Percentiles rank a stretch among this genome's conserved stretches.
Conservation (phyloP, 106 monocot genomes). For the Triglochin maritima region DNA sequence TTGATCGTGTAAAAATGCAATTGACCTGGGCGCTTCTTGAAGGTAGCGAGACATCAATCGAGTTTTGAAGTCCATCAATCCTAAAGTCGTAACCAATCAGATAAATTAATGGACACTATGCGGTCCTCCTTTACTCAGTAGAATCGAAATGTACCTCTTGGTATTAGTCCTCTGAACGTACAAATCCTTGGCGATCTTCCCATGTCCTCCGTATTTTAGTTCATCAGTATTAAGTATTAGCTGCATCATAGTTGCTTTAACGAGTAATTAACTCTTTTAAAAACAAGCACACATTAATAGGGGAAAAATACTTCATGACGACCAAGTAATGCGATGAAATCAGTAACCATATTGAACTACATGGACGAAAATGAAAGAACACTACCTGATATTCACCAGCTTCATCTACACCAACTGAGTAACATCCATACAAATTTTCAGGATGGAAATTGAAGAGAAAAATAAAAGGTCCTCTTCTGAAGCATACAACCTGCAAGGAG, state of each 20-base stretch:
- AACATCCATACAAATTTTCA: slow-evolving; percentile 32
- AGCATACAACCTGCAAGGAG: slow-evolving; percentile 62
- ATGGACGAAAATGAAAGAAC: background rate
- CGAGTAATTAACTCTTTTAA: background rate
- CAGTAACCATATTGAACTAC: background rate
- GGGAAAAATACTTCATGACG: background rate
- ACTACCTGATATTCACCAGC: slow-evolving; percentile 88
- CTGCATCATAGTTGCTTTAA: slow-evolving; percentile 14
- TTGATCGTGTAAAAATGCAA: background rate
- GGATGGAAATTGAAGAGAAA: slow-evolving; percentile 91
- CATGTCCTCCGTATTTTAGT: slow-evolving; percentile 53
- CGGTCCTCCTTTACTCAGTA: background rate
- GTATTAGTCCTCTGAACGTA: slow-evolving; percentile 41
- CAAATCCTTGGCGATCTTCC: slow-evolving; percentile 26
- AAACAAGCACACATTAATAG: background rate
- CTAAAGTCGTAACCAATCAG: slow-evolving; percentile 19
- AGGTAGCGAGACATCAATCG: slow-evolving; percentile 51
- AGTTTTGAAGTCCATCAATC: slow-evolving; percentile 53
- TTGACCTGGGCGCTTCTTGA: slow-evolving; percentile 70
- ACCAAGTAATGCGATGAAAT: background rate
- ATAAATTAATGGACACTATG: background rate
- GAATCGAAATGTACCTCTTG: slow-evolving; percentile 34
- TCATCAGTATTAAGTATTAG: slow-evolving; percentile 81
- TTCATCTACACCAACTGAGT: slow-evolving; percentile 75
- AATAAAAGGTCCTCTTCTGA: slow-evolving; percentile 60